Evolutionary conservation across 139 green algal genomes (phyloP).

Genomic region (Tetradesmus obliquus): DNA sequence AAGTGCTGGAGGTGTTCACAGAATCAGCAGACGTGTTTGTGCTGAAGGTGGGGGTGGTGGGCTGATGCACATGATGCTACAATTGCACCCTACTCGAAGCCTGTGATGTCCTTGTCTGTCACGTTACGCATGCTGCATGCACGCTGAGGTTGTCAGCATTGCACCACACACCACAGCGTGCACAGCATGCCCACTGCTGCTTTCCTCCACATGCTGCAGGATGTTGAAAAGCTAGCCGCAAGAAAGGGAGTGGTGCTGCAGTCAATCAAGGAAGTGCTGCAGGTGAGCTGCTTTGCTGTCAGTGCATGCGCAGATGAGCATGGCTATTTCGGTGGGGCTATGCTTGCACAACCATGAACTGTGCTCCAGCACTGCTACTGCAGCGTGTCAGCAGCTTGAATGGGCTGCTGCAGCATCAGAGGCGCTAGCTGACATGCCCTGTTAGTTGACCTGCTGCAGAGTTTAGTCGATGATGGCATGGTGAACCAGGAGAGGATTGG

Average conservation of each 20-base stretch:
- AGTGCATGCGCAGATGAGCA: not conserved
- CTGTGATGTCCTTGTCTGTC: too few relatives aligned
- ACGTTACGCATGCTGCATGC: not conserved
- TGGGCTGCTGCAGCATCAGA: too few relatives aligned
- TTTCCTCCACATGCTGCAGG: constrained; percentile 50
- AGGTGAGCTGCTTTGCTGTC: constrained; percentile 36
- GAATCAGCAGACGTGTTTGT: constrained; percentile 78
- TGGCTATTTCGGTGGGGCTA: not conserved
- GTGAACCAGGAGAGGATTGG: constrained; percentile 87
- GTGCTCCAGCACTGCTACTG: not conserved
- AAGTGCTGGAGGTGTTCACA: constrained; percentile 79
- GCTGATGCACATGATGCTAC: not conserved
- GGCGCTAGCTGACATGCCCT: not conserved
- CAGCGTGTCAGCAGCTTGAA: not conserved
- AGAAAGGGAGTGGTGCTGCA: constrained; percentile 82
- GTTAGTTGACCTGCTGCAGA: constrained; percentile 63
- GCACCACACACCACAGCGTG: not conserved
- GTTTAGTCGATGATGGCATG: constrained; percentile 83
- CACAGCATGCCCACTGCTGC: not conserved
- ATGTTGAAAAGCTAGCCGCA: constrained; percentile 80
- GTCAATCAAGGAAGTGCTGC: constrained; percentile 84
- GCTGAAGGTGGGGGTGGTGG: constrained; percentile 51
- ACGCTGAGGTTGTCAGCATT: not conserved
- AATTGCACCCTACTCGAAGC: too few relatives aligned
- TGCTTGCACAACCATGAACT: not conserved